Evolutionary conservation across 2,329 filamentous ascomycete species (phyloP).

Genomic region (Paecilomyces sp.): DNA sequence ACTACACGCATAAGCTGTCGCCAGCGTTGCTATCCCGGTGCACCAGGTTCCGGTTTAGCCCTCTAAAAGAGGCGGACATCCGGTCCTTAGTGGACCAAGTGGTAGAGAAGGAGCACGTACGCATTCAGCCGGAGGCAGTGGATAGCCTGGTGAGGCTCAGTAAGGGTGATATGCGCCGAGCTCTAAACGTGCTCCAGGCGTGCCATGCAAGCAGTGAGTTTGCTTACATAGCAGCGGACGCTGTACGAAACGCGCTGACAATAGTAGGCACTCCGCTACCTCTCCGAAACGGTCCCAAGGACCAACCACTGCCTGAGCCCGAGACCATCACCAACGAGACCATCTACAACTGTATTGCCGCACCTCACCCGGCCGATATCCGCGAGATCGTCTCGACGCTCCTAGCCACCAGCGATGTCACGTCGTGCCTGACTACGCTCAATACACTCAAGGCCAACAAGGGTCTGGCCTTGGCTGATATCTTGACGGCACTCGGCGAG

Average conservation of each 20-base stretch:
- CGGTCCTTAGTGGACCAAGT: constrained; percentile 80
- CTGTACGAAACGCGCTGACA: constrained; percentile 4
- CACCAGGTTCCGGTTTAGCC: constrained; percentile 91
- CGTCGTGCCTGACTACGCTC: constrained; percentile 78
- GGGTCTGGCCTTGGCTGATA: constrained; percentile 86
- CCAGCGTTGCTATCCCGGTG: constrained; percentile 88
- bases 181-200: constrained; percentile 90
- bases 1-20: constrained; percentile 96
- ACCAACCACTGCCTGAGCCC: constrained; percentile 54
- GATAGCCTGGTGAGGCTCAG: constrained; percentile 79
- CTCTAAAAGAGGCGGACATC: constrained; percentile 83
- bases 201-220: constrained; percentile 83
- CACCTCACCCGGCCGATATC: constrained; percentile 85
- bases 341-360: constrained; percentile 96
- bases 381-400: constrained; percentile 76
- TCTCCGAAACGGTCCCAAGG: constrained; percentile 52
- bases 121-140: constrained; percentile 72
- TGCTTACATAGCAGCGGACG: not conserved
- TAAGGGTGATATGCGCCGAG: constrained; percentile 92
- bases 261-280: constrained; percentile 60
- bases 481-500: constrained; percentile 78
- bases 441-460: constrained; percentile 79
- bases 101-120: constrained; percentile 76
- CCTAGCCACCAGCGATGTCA: constrained; percentile 78
- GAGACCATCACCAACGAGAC: constrained; percentile 85